Evolutionary conservation across 257 asterid species (phyloP).

Genomic region (Phtheirospermum japonicum): DNA sequence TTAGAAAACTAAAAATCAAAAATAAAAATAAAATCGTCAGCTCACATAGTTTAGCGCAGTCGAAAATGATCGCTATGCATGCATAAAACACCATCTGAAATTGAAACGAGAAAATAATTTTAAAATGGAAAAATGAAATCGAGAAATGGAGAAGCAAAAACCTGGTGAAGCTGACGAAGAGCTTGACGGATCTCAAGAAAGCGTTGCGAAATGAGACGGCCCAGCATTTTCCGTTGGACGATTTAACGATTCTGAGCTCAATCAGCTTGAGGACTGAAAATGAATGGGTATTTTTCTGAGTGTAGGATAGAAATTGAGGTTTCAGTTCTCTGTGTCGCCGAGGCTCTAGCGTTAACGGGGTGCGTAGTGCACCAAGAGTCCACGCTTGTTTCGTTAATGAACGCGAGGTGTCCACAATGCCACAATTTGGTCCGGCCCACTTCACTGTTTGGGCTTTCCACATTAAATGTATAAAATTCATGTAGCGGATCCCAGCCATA

Average conservation of each 20-base stretch:
- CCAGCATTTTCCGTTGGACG: slow-evolving; percentile 54
- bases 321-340: background rate
- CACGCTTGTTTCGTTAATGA: slow-evolving; percentile 22
- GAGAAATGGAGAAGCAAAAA: slow-evolving; percentile 23
- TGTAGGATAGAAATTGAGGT: background rate
- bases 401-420: slow-evolving; percentile 37
- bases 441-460: slow-evolving; percentile 26
- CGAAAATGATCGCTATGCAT: slow-evolving; percentile 75
- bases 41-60: slow-evolving; percentile 89
- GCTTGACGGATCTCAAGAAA: slow-evolving; percentile 71
- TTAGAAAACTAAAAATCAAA: background rate
- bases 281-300: slow-evolving; percentile 22
- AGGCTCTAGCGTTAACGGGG: slow-evolving; percentile 28
- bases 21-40: background rate
- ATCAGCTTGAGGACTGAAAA: slow-evolving; percentile 11
- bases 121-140: background rate
- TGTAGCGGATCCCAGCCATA: no score
- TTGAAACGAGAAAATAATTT: background rate
- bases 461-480: no score
- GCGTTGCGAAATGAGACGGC: slow-evolving; percentile 71
- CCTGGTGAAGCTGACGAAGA: slow-evolving; percentile 69
- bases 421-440: slow-evolving; percentile 37
- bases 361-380: slow-evolving; percentile 19
- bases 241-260: slow-evolving; percentile 27
- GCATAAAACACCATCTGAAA: slow-evolving; percentile 27